A percentile compares a stretch with the other conserved stretches of the same genome.
These are phyloP conservation scores for Lolium rigidum DNA, from an alignment of 176 grass and related monocot species.

Conservation along the genomic window DNA sequence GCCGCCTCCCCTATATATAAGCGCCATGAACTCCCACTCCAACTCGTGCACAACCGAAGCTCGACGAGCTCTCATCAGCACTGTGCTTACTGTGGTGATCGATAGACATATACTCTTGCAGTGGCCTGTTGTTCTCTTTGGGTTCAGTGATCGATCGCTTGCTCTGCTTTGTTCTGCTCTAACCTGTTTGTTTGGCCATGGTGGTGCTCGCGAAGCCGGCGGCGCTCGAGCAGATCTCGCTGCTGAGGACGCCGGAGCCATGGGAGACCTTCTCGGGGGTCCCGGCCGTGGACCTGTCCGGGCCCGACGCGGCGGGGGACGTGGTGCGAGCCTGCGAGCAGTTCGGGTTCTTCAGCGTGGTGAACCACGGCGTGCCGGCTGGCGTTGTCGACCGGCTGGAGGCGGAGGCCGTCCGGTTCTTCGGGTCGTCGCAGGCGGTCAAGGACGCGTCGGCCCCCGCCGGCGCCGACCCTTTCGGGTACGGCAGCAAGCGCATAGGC, in stretches of 20 bases:
- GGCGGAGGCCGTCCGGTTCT: constrained; percentile 65
- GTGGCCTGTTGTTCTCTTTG: background rate
- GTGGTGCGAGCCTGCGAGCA: constrained; percentile 64
- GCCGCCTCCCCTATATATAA: constrained; percentile 27
- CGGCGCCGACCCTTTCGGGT: constrained; percentile 59
- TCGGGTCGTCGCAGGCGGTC: constrained; percentile 52
- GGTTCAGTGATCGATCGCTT: background rate
- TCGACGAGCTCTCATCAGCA: constrained; percentile 6
- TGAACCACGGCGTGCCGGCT: constrained; percentile 53
- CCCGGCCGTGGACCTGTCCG: constrained; percentile 58
- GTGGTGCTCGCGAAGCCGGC: constrained; percentile 59
- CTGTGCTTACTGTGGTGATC: background rate
- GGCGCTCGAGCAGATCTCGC: constrained; percentile 62
- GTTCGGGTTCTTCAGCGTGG: constrained; percentile 68
- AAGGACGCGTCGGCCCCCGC: constrained; percentile 61
- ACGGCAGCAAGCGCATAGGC: constrained; percentile 72
- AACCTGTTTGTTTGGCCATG: constrained; percentile 47
- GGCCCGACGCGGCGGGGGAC: constrained; percentile 29
- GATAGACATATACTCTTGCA: background rate
- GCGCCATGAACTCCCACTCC: constrained; percentile 30
- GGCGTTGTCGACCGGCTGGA: constrained; percentile 51
- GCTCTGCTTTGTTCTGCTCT: background rate
- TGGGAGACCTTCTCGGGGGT: constrained; percentile 12
- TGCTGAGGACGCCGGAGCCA: constrained; percentile 43
- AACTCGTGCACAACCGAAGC: constrained; percentile 31